These are phyloP conservation scores for Alternaria gaisen DNA, from an alignment of 2,329 filamentous ascomycete genomes.

Conservation along the genomic window DNA sequence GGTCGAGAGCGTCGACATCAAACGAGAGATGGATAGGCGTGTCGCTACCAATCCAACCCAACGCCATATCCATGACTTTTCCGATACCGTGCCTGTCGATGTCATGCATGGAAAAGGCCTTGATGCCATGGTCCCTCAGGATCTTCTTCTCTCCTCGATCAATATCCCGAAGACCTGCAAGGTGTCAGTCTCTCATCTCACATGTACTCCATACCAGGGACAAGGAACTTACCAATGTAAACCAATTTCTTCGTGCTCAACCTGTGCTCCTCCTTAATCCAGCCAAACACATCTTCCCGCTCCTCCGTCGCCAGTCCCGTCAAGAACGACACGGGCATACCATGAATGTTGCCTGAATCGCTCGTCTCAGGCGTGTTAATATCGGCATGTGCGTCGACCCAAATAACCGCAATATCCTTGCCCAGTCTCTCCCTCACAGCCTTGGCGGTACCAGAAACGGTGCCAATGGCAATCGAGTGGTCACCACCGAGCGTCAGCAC, in stretches of 20 bases:
- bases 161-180: slow-evolving; percentile 74
- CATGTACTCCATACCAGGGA: background rate
- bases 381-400: slow-evolving; percentile 98
- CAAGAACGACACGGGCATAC: slow-evolving; percentile 95
- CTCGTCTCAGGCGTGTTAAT: slow-evolving; percentile 96
- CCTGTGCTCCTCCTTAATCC: slow-evolving; percentile 78
- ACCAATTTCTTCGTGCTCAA: slow-evolving; percentile 85
- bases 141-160: slow-evolving; percentile 95
- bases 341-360: slow-evolving; percentile 92
- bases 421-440: slow-evolving; percentile 83
- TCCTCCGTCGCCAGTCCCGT: slow-evolving; percentile 83
- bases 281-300: slow-evolving; percentile 83
- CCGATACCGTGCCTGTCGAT: slow-evolving; percentile 96
- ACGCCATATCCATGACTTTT: slow-evolving; percentile 96
- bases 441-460: slow-evolving; percentile 84
- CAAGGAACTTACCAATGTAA: slow-evolving; percentile 74
- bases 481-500: slow-evolving; percentile 95
- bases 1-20: slow-evolving; percentile 95
- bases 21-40: slow-evolving; percentile 98
- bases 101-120: slow-evolving; percentile 98
- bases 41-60: slow-evolving; percentile 91
- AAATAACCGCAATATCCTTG: slow-evolving; percentile 91
- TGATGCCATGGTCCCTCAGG: slow-evolving; percentile 86
- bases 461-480: slow-evolving; percentile 95
- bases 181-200: background rate